Percentiles rank a stretch among this genome's conserved stretches.
These are phyloP conservation scores for Corniculantispora saksenae DNA, from an alignment of 2,329 filamentous ascomycete species.

Conservation along the genomic window DNA sequence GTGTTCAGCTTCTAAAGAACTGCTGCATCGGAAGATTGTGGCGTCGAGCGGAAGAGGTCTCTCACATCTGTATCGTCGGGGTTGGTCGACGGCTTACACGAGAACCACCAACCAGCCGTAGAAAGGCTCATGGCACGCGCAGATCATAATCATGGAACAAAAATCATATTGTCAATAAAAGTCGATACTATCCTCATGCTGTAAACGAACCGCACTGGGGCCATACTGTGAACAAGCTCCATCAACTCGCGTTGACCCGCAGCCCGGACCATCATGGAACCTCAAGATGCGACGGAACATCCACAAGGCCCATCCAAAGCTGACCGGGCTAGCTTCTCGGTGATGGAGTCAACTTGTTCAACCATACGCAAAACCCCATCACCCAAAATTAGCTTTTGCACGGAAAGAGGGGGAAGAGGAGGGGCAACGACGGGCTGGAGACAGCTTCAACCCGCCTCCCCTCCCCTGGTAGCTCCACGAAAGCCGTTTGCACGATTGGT, in stretches of 20 bases:
- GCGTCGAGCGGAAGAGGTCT: not conserved
- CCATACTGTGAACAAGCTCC: too few species aligned
- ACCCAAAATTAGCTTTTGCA: not conserved
- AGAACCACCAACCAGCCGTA: not conserved
- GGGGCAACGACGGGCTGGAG: too few species aligned
- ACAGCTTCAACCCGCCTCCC: too few species aligned
- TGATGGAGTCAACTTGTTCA: not conserved
- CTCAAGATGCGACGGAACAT: conserved; percentile 1
- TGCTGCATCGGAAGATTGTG: not conserved
- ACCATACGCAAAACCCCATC: not conserved
- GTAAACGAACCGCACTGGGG: not conserved
- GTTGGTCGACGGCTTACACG: not conserved
- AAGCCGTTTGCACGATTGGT: not conserved
- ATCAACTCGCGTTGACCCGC: not conserved
- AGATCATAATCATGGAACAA: not conserved
- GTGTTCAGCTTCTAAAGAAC: not conserved
- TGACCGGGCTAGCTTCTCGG: not conserved
- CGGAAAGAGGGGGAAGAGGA: not conserved
- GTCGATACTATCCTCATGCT: not conserved
- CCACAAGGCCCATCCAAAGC: not conserved
- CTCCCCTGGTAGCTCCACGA: not conserved
- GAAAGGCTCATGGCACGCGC: not conserved
- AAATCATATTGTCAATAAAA: not conserved
- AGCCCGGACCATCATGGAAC: not conserved
- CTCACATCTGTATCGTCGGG: not conserved